Conservation (phyloP, 805 yeast genomes). For the Cyberlindnera maritima region DNA sequence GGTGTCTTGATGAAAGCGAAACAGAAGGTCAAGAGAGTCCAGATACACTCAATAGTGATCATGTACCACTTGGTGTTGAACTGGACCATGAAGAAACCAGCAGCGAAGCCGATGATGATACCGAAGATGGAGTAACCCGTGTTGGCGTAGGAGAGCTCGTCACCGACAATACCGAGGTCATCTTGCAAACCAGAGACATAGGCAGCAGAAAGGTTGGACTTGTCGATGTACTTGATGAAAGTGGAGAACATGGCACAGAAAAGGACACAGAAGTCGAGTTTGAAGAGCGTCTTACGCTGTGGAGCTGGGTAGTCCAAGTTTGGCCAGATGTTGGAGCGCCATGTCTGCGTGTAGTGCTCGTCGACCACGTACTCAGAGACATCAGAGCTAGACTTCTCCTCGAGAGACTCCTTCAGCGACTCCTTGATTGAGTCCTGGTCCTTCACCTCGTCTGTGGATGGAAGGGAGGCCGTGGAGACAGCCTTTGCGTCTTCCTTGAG, state of each 20-base stretch:
- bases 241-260: constrained; percentile 21
- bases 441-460: background rate
- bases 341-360: constrained; percentile 6
- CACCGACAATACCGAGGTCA: constrained; percentile 52
- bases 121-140: constrained; percentile 57
- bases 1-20: constrained; percentile 48
- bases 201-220: constrained; percentile 58
- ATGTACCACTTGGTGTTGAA: constrained; percentile 49
- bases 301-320: constrained; percentile 9
- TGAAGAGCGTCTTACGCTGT: constrained; percentile 44
- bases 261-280: constrained; percentile 55
- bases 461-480: background rate
- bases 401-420: too few relatives aligned
- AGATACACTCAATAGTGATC: constrained; percentile 25
- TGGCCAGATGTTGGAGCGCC: constrained; percentile 11
- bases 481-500: background rate
- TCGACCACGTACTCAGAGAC: constrained; percentile 5
- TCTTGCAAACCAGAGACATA: constrained; percentile 63
- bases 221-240: constrained; percentile 52
- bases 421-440: too few relatives aligned
- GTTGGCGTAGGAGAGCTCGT: constrained; percentile 59
- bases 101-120: constrained; percentile 55
- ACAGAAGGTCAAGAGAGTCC: constrained; percentile 67
- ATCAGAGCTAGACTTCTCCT: too few relatives aligned
- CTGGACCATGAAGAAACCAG: constrained; percentile 54